phyloP scores from a whole-genome alignment of 1,139 yeast genomes.

The Suhomyces anneliseae region DNA sequence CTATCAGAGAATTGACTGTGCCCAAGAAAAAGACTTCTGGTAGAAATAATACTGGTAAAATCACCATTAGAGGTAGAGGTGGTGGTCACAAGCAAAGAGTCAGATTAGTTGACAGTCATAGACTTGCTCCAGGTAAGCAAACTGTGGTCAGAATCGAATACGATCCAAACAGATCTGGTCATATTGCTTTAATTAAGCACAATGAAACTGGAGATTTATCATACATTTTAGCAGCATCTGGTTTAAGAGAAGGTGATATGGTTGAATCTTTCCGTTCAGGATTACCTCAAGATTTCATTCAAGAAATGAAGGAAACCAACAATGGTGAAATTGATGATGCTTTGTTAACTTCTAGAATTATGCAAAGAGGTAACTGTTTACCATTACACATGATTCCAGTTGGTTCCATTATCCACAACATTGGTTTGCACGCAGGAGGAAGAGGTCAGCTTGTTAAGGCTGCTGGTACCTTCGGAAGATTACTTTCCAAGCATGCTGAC shows the following conservation, averaged over 20 bases:
- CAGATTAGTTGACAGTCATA: constrained; percentile 74
- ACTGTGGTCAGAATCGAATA: constrained; percentile 87
- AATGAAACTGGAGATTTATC: constrained; percentile 60
- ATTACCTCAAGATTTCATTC: constrained; percentile 72
- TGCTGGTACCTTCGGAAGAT: constrained; percentile 93
- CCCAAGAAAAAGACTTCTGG: constrained; percentile 80
- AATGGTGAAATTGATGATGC: constrained; percentile 93
- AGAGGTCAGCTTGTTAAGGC: constrained; percentile 89
- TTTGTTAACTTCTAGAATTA: constrained; percentile 78
- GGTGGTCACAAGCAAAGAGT: constrained; percentile 94
- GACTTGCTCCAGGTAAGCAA: constrained; percentile 70
- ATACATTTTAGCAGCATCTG: constrained; percentile 89
- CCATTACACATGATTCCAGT: constrained; percentile 91
- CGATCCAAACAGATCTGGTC: constrained; percentile 94
- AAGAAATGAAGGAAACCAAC: constrained; percentile 59
- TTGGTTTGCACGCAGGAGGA: constrained; percentile 76
- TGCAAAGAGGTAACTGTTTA: constrained; percentile 92
- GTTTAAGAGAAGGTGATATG: constrained; percentile 86
- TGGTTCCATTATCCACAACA: constrained; percentile 86
- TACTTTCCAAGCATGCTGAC: constrained; percentile 76
- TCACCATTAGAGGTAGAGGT: constrained; percentile 93
- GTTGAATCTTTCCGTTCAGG: constrained; percentile 90
- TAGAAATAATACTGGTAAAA: constrained; percentile 84
- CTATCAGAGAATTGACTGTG: constrained; percentile 72
- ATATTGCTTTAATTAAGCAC: constrained; percentile 81